phyloP scores from a whole-genome alignment of 768 basidiomycete species.

The Mycena filopes region DNA sequence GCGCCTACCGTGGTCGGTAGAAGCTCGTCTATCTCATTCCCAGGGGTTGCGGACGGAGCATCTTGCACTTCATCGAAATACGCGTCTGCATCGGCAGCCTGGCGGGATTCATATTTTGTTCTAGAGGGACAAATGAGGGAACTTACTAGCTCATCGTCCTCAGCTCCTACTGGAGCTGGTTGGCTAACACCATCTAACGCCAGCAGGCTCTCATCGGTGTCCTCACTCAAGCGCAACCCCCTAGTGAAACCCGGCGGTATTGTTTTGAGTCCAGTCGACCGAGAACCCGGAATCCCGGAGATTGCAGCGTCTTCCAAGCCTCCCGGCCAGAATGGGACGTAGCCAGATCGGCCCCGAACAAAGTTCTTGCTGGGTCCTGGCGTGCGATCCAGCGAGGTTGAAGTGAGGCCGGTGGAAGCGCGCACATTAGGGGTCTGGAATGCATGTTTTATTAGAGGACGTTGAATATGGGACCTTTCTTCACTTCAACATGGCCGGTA shows the following conservation, averaged over 20 bases:
- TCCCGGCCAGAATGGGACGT: constrained; percentile 95
- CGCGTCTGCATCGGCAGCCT: constrained; percentile 27
- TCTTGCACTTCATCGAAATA: constrained; percentile 32
- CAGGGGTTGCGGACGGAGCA: background rate
- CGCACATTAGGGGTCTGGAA: constrained; percentile 65
- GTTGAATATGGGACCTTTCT: constrained; percentile 21
- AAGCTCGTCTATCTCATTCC: constrained; percentile 32
- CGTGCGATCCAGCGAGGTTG: constrained; percentile 86
- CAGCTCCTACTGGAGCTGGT: constrained; percentile 16
- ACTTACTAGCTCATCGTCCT: constrained; percentile 30
- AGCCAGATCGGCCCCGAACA: constrained; percentile 92
- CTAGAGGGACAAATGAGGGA: background rate
- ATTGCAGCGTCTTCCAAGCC: constrained; percentile 78
- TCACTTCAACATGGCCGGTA: constrained; percentile 84
- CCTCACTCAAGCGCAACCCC: constrained; percentile 78
- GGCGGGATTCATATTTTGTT: background rate
- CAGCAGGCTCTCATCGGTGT: constrained; percentile 60
- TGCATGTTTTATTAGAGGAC: constrained; percentile 7
- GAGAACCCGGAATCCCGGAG: constrained; percentile 31
- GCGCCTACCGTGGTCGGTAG: constrained; percentile 47
- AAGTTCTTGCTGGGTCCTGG: constrained; percentile 84
- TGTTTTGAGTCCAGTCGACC: constrained; percentile 61
- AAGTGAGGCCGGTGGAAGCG: constrained; percentile 78
- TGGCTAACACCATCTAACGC: constrained; percentile 38
- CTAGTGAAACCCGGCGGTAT: constrained; percentile 87